phyloP scores from a whole-genome alignment of 2,329 filamentous ascomycete genomes.

The Alternaria novae-zelandiae region DNA sequence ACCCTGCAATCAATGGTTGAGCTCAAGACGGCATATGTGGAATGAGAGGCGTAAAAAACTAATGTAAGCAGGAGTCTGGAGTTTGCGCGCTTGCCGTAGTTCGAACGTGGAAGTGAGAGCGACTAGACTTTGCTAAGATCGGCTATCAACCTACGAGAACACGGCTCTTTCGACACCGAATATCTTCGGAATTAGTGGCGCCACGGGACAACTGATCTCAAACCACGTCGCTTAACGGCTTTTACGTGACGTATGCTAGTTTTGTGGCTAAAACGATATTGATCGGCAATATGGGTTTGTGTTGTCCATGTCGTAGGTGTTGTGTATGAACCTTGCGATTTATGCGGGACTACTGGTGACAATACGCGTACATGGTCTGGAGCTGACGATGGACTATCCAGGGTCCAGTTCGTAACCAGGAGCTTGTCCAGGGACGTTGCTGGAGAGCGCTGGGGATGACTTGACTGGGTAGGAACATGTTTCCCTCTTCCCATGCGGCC shows the following conservation, averaged over 20 bases:
- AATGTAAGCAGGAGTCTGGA: not conserved
- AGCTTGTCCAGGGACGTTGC: not conserved
- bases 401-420: not conserved
- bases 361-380: not conserved
- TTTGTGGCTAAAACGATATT: not conserved
- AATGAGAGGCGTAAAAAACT: slow-evolving; percentile 5
- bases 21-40: not conserved
- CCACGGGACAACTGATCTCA: not conserved
- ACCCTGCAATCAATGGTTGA: not conserved
- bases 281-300: not conserved
- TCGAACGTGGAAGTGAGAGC: slow-evolving; percentile 8
- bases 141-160: not conserved
- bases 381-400: not conserved
- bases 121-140: not conserved
- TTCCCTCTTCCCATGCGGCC: not conserved
- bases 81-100: slow-evolving; percentile 3
- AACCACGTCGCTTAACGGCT: not conserved
- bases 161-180: slow-evolving; percentile 1
- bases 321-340: not conserved
- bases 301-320: not conserved
- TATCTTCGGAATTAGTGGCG: slow-evolving; percentile 3
- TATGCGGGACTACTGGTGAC: not conserved
- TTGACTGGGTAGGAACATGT: not conserved
- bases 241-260: not conserved
- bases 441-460: not conserved